Conservation (phyloP, 2,329 filamentous ascomycete species). For the Cryphonectria parasitica region DNA sequence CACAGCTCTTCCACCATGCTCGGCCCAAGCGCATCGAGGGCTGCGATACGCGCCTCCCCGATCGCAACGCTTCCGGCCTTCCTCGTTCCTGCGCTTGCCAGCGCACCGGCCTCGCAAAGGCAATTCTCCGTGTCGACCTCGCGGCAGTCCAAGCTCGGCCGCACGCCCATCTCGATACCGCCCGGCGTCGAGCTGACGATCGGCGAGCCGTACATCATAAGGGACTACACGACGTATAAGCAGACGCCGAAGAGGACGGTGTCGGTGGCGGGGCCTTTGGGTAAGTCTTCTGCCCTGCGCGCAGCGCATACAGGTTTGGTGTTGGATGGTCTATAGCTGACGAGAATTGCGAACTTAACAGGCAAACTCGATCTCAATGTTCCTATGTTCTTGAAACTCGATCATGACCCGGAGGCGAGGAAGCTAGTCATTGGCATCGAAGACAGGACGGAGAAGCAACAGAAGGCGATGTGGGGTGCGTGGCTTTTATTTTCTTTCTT, state of each 20-base stretch:
- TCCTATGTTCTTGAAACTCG: constrained; percentile 76
- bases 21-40: constrained; percentile 63
- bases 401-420: constrained; percentile 65
- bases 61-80: constrained; percentile 68
- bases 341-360: constrained; percentile 38
- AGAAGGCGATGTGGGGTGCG: constrained; percentile 95
- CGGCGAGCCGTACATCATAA: constrained; percentile 61
- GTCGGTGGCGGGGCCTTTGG: constrained; percentile 80
- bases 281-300: constrained; percentile 47
- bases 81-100: constrained; percentile 69
- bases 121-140: constrained; percentile 73
- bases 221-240: constrained; percentile 62
- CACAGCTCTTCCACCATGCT: constrained; percentile 58
- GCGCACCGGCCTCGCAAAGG: constrained; percentile 44
- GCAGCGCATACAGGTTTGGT: constrained; percentile 7
- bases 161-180: constrained; percentile 78
- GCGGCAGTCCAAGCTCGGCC: constrained; percentile 81
- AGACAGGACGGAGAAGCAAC: constrained; percentile 69
- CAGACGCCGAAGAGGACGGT: constrained; percentile 68
- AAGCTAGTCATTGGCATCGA: constrained; percentile 72
- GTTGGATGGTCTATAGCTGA: constrained; percentile 28
- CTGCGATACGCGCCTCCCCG: constrained; percentile 53
- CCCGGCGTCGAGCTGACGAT: constrained; percentile 79
- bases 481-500: neutral
- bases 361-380: constrained; percentile 77